A percentile compares a stretch with the other conserved stretches of the same genome.
These are phyloP conservation scores for Calonectria crousiana DNA, from an alignment of 2,329 filamentous ascomycete genomes.

Conservation along the genomic window DNA sequence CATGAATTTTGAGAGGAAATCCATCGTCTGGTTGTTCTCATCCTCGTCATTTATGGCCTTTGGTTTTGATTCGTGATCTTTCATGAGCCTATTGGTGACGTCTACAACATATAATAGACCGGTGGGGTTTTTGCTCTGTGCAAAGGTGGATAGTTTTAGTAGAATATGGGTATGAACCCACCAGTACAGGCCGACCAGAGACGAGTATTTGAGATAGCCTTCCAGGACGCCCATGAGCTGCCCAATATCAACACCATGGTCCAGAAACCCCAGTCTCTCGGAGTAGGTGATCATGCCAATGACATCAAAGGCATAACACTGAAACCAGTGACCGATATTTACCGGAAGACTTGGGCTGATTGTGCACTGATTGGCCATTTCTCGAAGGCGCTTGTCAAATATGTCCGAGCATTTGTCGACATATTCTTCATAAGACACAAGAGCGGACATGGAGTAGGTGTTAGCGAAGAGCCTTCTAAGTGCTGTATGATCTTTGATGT, in stretches of 20 bases:
- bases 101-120: not conserved
- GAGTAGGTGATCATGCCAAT: constrained; percentile 26
- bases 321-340: constrained; percentile 31
- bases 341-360: not conserved
- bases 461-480: not conserved
- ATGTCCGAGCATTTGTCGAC: constrained; percentile 1
- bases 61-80: not conserved
- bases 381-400: not conserved
- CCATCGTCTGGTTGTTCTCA: not conserved
- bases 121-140: not conserved
- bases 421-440: constrained; percentile 4
- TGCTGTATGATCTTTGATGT: not conserved
- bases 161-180: not conserved
- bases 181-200: constrained; percentile 9
- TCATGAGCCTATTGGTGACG: not conserved
- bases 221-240: constrained; percentile 26
- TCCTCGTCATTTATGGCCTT: not conserved
- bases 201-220: constrained; percentile 25
- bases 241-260: constrained; percentile 25
- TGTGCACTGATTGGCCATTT: not conserved
- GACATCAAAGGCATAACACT: constrained; percentile 36
- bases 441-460: constrained; percentile 4
- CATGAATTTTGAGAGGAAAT: constrained; percentile 8
- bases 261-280: constrained; percentile 25
- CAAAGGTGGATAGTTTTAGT: not conserved